phyloP scores from a whole-genome alignment of 495 filamentous ascomycete species.

The Aspergillus incahuasiensis region DNA sequence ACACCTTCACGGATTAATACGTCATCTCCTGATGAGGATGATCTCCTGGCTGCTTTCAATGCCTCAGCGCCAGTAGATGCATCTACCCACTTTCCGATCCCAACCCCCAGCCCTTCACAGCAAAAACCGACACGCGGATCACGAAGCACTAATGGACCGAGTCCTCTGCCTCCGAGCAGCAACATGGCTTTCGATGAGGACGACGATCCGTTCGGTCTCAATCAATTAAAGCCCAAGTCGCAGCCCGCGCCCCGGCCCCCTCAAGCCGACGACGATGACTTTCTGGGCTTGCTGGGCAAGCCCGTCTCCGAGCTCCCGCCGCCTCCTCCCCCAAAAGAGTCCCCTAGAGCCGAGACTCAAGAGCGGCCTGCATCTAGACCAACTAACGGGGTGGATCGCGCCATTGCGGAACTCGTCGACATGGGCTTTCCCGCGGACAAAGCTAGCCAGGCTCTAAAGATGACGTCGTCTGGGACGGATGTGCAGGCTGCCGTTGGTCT shows the following conservation, averaged over 20 bases:
- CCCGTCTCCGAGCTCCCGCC: constrained; percentile 75
- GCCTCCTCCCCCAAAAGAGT: constrained; percentile 28
- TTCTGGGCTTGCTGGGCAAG: constrained; percentile 79
- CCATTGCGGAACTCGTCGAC: constrained; percentile 86
- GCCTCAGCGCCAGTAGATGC: constrained; percentile 56
- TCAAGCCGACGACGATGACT: constrained; percentile 67
- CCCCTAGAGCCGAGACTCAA: constrained; percentile 41
- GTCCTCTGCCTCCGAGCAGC: constrained; percentile 14
- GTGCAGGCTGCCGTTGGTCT: constrained; percentile 85
- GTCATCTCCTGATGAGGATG: constrained; percentile 46
- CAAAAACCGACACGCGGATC: constrained; percentile 17
- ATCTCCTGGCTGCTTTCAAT: constrained; percentile 60
- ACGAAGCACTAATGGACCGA: constrained; percentile 20
- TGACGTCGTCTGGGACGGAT: constrained; percentile 73
- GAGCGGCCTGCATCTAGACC: constrained; percentile 34
- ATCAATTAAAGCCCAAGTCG: constrained; percentile 49
- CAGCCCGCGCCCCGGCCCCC: constrained; percentile 27
- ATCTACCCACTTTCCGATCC: constrained; percentile 56
- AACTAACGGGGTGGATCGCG: constrained; percentile 65
- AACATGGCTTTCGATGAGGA: constrained; percentile 39
- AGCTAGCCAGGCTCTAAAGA: constrained; percentile 67
- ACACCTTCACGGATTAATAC: constrained; percentile 47
- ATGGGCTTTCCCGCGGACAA: constrained; percentile 90
- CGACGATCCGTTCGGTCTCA: constrained; percentile 91
- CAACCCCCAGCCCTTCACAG: constrained; percentile 33